Conservation (phyloP, 2,329 filamentous ascomycete species). For the Trichoderma brevicompactum region DNA sequence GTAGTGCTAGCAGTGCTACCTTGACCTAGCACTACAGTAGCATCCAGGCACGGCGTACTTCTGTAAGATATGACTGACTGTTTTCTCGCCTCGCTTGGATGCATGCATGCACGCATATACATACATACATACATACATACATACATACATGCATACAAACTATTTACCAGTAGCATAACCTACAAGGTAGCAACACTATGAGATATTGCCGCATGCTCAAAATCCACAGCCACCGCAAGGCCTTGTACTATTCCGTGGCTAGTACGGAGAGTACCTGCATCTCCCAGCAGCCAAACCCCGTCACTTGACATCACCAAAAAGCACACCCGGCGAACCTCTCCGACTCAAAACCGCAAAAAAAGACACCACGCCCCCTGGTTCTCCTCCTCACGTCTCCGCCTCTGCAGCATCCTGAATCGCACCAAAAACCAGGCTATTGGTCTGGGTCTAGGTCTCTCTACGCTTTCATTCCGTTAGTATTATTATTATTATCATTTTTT, state of each 20-base stretch:
- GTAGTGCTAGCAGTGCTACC: background rate
- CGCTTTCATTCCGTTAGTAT: no score
- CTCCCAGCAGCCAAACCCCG: background rate
- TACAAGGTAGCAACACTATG: no score
- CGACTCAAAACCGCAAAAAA: background rate
- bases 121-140: no score
- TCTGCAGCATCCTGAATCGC: background rate
- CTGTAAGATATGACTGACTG: no score
- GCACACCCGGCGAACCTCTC: background rate
- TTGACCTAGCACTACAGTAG: no score
- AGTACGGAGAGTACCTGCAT: no score
- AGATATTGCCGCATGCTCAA: background rate
- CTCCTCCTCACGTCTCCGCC: background rate
- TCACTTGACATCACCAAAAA: conserved; percentile 18
- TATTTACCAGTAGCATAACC: no score
- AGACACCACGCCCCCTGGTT: background rate
- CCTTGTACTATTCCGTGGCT: background rate
- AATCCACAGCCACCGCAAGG: background rate
- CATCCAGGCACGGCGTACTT: no score
- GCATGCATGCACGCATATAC: no score
- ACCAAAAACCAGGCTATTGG: background rate
- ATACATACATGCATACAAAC: no score
- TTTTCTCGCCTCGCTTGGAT: no score
- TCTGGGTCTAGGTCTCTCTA: background rate
- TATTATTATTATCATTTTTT: no score